Base-by-base conservation (phyloP, 2,329 filamentous ascomycete species). In the Cadophora gregata region DNA sequence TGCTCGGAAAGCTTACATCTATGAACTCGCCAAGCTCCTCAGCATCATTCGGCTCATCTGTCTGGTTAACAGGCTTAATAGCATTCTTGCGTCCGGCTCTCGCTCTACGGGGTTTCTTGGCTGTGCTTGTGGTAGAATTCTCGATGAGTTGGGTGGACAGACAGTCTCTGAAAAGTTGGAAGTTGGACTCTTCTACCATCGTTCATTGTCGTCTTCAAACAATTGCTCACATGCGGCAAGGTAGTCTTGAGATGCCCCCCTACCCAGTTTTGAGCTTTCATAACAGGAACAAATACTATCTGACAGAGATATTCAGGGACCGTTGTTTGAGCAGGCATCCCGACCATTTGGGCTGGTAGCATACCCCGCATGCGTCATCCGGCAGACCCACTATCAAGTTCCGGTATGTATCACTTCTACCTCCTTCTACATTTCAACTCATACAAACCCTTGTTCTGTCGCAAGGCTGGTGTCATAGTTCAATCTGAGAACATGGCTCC, bases 21-120 rank as follows among this genome's bases (percentile, higher is more conserved):
- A 92, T 88, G 78, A 96, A 96, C 0, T 96, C 93, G 29, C 87
- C 86, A 25, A 96, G 79, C 63, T 94, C 92, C 71, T 90, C 89
- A 5, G 71, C 71, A 71, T 75, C 72, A 61, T 75, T 69, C 0
- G 62, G 55, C 1, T 69, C 64, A 36, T 69, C 68, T 8, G 45
- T 27, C 10, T 50, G 33, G 4, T 53, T 7, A 7, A 71, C 59
- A 5, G 70, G 65, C 51, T 73, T 75, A 19, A 72, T 73, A 3
- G 69, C 70, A 25, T 62, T 70, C 47, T 72, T 73, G 42, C 66
- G 62, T 24, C 71, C 53, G 21, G n/a, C 64, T 36, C 67, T 50
- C 24, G 67, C 81, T 83, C 66, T 84, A 82, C 68, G 83, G 29
- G 63, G 84, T 29, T 64, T 67, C 68, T 81, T 82, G 27, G 77